phyloP scores from a whole-genome alignment of 2,329 filamentous ascomycete genomes.

The Phialophora verrucosa region DNA sequence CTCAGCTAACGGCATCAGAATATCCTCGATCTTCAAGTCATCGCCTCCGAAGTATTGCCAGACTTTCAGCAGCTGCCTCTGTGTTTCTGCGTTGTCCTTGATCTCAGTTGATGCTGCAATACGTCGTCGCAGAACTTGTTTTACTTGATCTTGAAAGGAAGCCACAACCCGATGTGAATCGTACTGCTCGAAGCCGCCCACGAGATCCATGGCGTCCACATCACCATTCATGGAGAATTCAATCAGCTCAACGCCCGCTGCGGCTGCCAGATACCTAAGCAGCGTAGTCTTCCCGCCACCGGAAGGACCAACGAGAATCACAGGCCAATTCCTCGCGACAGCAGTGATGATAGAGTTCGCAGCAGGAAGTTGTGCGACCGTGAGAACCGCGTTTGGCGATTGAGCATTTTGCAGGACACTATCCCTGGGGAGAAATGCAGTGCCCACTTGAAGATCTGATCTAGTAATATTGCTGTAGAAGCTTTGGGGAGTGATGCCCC shows the following conservation, averaged over 20 bases:
- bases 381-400: conserved; percentile 45
- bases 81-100: not conserved
- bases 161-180: conserved; percentile 78
- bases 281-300: conserved; percentile 86
- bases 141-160: conserved; percentile 61
- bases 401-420: conserved; percentile 43
- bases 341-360: conserved; percentile 88
- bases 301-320: conserved; percentile 83
- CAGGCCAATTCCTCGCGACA: conserved; percentile 83
- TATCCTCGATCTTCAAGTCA: conserved; percentile 6
- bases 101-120: conserved; percentile 44
- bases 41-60: conserved; percentile 19
- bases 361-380: conserved; percentile 62
- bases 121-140: conserved; percentile 51
- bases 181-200: conserved; percentile 94
- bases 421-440: conserved; percentile 72
- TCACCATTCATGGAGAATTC: conserved; percentile 92
- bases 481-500: conserved; percentile 48
- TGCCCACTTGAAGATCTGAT: conserved; percentile 75
- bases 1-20: not conserved
- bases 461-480: conserved; percentile 74
- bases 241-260: conserved; percentile 75
- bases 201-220: conserved; percentile 94
- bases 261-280: conserved; percentile 78
- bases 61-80: conserved; percentile 8